Base-by-base conservation (phyloP, 2,329 filamentous ascomycete genomes). In the Botrytis deweyae region DNA sequence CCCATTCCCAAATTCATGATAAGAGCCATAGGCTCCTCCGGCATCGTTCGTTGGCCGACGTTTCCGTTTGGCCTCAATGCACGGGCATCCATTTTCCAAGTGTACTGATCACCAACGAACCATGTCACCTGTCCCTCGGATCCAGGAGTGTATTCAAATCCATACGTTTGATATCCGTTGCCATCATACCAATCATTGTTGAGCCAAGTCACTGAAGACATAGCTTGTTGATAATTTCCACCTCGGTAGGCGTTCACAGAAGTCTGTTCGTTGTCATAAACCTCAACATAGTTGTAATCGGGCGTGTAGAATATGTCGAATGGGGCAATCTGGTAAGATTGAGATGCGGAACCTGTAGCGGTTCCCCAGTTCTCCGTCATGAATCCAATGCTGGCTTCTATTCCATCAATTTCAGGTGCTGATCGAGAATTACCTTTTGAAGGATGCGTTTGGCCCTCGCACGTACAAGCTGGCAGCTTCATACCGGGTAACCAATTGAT, bases 1-100 rank as follows among this genome's bases (percentile, higher is more conserved):
- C 88, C 90, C 88, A 93, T 92, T 78, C 91, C 91, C 78, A 92
- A 88, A 79, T 93, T 93, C 83, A 89, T 85, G 77, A 93, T 85
- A 29, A 93, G 82, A 2, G 89, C 80, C 88, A 93, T 86, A 2
- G 91, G 91, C 79, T 93, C 91, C 76, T 89, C 83, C 0, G 91
- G 90, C 70, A 93, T 88, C 33, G 87, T 82, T 76, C 91, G 85
- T 77, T 91, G 88, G 10, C 89, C 91, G 73, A 93, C 83, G 79
- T 93, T 93, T 73, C 91, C 91, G 75, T 92, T 93, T 1, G 90
- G 88, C 8, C 90, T 88, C 25, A 92, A 83, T 2, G 91, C 85
- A 58, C 87, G 83, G 46, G 83, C 87, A 75, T 89, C 86, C 72
- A 92, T 81, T 55, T 88, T 90, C 88, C 89, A 93, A 2, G 88